Percentiles rank a stretch among this genome's conserved stretches.
Conservation (phyloP, 331 rosid genomes). For the Malus hybrid region DNA sequence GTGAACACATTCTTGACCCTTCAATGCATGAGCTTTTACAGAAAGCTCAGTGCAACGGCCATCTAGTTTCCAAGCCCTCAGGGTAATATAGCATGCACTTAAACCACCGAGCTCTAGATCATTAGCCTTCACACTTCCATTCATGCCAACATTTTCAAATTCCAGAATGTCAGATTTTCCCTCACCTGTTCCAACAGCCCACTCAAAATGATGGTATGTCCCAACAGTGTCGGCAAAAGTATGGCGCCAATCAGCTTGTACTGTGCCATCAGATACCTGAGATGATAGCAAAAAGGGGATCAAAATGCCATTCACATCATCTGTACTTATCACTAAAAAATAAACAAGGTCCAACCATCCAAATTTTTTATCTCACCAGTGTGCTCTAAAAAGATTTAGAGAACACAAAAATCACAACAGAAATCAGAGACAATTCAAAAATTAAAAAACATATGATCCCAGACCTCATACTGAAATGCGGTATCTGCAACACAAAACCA, state of each 20-base stretch:
- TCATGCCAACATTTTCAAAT: constrained; percentile 89
- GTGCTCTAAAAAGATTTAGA: background rate
- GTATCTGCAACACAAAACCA: constrained; percentile 99
- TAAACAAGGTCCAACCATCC: background rate
- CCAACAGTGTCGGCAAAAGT: constrained; percentile 75
- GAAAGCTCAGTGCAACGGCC: constrained; percentile 90
- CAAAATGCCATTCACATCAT: constrained; percentile 4
- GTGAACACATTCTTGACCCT: constrained; percentile 95
- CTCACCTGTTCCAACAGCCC: constrained; percentile 97
- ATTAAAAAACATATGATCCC: constrained; percentile 25
- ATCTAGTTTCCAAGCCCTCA: constrained; percentile 93
- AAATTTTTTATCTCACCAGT: background rate
- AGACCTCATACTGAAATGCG: constrained; percentile 93
- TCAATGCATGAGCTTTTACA: constrained; percentile 94
- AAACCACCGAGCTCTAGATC: constrained; percentile 80
- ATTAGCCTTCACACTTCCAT: constrained; percentile 64
- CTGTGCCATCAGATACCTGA: constrained; percentile 75
- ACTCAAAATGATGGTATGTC: constrained; percentile 85
- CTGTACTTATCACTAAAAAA: background rate
- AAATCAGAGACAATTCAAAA: constrained; percentile 1
- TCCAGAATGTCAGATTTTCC: constrained; percentile 91
- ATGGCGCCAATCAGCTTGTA: constrained; percentile 90
- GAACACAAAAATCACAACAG: constrained; percentile 2
- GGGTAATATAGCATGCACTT: constrained; percentile 76
- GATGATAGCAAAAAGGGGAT: constrained; percentile 18